Percentiles rank a stretch among this genome's conserved stretches.
Conservation (phyloP, 2,329 filamentous ascomycete species). For the Alternaria burnsii region DNA sequence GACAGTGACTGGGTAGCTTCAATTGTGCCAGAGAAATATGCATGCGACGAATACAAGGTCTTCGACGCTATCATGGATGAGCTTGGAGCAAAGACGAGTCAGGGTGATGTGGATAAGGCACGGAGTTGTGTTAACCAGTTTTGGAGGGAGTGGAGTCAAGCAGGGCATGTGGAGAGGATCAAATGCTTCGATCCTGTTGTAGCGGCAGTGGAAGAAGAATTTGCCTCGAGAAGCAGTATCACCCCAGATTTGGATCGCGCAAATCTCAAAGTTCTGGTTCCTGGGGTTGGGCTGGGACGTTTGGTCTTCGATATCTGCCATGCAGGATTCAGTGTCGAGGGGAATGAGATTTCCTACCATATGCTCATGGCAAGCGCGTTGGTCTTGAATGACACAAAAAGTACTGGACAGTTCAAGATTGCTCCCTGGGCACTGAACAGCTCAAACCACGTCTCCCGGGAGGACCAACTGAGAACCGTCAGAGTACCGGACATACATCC, state of each 20-base stretch:
- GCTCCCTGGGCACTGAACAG: constrained; percentile 89
- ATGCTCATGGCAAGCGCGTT: constrained; percentile 86
- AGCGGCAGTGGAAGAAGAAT: constrained; percentile 60
- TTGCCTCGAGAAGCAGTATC: constrained; percentile 45
- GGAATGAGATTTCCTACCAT: constrained; percentile 96
- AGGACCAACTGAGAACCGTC: constrained; percentile 78
- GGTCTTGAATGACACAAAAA: constrained; percentile 73
- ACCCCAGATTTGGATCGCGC: constrained; percentile 45
- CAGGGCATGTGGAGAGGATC: constrained; percentile 76
- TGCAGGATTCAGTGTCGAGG: constrained; percentile 78
- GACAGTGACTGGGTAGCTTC: constrained; percentile 46
- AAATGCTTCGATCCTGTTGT: constrained; percentile 80
- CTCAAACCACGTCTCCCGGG: constrained; percentile 79
- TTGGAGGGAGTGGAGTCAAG: constrained; percentile 91
- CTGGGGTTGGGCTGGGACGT: constrained; percentile 87
- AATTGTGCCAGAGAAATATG: constrained; percentile 41
- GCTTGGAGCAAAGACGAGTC: constrained; percentile 76
- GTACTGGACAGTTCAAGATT: constrained; percentile 72
- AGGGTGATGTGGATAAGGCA: constrained; percentile 85
- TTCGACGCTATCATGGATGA: constrained; percentile 62
- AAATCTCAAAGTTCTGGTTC: constrained; percentile 76
- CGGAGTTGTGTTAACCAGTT: constrained; percentile 92
- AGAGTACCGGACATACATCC: constrained; percentile 77
- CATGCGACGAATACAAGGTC: constrained; percentile 39
- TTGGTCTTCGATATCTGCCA: constrained; percentile 86